Evolutionary conservation across 495 filamentous ascomycete genomes (phyloP), one percentile per base, ranked within the genome.

Genomic region (Trichocladium antarcticum): DNA sequence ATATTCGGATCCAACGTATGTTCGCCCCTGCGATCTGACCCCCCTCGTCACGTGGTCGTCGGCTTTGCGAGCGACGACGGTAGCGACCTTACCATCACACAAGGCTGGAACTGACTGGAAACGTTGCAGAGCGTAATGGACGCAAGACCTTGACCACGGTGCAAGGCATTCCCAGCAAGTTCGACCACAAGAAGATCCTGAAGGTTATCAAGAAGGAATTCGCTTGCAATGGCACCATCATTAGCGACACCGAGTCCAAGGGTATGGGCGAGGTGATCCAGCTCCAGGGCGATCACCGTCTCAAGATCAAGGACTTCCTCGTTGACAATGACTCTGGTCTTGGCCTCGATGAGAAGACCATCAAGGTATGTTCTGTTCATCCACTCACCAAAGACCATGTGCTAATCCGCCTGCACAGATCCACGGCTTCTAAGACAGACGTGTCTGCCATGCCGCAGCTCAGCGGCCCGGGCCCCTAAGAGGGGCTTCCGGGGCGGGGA

Each of bases 151-250:
- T 98, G 86, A 98, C 92, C 56, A 98, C 92, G 57, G 89, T 97
- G 57, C 89, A 97, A 78, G 92, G 92, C 70, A 80, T 98, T 55
- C 89, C 92, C 47, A 88, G 88, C 77, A 95, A 95, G 67, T 96
- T 95, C 67, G 90, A 95, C 72, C 89, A 89, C 72, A 97, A 96
- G 81, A 96, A 96, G 76, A 95, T 98, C 65, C 79, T 98, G 62
- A 96, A 96, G 78, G 89, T 94, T 71, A 92, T 97, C 79, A 97
- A 97, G 82, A 97, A 97, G 80, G 89, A 95, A 67, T 98, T 97
- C 66, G 87, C 92, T 67, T 98, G 92, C 89, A 98, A 98, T 97
- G 92, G 92, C 80, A 98, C 92, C 74, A 94, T 97, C 74, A 89
- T 98, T 71, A 82, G 81, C 62, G 90, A 96, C 71, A 78, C 76